A percentile compares a stretch with the other conserved stretches of the same genome.
phyloP scores from a whole-genome alignment of 2,329 filamentous ascomycete genomes.

The Claviceps digitariae region DNA sequence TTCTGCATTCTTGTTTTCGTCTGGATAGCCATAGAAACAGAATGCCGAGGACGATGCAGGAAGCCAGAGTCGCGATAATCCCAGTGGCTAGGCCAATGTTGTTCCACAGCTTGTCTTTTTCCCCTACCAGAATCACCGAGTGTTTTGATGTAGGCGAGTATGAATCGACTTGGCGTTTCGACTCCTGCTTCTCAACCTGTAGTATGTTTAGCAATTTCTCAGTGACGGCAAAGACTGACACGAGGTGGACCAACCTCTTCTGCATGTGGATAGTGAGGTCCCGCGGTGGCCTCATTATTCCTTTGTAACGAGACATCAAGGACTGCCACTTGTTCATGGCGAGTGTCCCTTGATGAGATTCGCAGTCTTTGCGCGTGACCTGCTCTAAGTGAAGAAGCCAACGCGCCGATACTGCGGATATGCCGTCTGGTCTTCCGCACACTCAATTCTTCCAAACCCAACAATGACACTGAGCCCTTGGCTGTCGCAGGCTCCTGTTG shows the following conservation, averaged over 20 bases:
- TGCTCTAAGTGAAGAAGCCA: background rate
- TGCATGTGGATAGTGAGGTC: too few species aligned
- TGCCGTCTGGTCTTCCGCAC: background rate
- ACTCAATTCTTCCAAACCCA: background rate
- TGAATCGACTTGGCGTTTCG: background rate
- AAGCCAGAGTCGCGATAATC: background rate
- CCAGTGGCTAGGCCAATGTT: background rate
- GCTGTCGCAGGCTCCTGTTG: background rate
- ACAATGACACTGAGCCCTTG: background rate
- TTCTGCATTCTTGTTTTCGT: background rate
- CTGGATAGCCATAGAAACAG: background rate
- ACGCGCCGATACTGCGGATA: background rate
- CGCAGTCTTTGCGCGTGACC: background rate
- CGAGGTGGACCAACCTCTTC: background rate
- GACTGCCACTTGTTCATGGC: background rate
- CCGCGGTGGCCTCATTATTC: background rate
- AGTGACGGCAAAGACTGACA: too few species aligned
- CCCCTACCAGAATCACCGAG: background rate
- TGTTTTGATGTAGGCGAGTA: background rate
- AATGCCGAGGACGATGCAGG: background rate
- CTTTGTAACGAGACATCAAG: background rate
- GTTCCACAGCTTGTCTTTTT: background rate
- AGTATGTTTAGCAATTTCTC: background rate
- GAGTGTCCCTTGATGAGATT: background rate
- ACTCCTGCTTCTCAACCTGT: background rate